Percentiles rank a stretch among this genome's conserved stretches.
Conservation (phyloP, 305 asterid genomes). For the Ruellia speciosa region DNA sequence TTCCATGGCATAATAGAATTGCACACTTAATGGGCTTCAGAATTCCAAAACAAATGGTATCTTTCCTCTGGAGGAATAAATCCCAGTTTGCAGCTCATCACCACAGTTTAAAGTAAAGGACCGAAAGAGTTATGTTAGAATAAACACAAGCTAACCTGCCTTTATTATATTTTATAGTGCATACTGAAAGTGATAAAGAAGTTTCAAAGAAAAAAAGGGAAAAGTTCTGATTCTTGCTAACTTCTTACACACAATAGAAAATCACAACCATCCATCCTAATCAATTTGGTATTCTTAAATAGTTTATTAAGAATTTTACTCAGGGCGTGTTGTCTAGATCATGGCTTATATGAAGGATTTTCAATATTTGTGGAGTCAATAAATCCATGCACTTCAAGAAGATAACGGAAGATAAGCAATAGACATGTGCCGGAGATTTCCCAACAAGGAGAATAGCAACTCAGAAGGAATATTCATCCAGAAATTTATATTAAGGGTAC, state of each 20-base stretch:
- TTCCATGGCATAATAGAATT: conserved; percentile 30
- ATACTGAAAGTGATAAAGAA: conserved; percentile 7
- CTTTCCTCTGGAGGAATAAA: conserved; percentile 25
- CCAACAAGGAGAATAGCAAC: conserved; percentile 19
- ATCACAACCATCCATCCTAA: conserved; percentile 24
- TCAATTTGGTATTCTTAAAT: conserved; percentile 14
- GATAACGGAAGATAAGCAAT: conserved; percentile 26
- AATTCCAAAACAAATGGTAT: conserved; percentile 20
- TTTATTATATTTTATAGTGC: conserved; percentile 11
- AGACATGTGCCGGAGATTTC: conserved; percentile 19
- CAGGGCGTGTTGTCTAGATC: conserved; percentile 26
- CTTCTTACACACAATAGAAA: conserved; percentile 21
- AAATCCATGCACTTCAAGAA: conserved; percentile 15
- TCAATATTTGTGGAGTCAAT: conserved; percentile 17
- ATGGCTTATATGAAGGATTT: conserved; percentile 22
- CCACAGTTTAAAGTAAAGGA: conserved; percentile 21
- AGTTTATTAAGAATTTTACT: conserved; percentile 19
- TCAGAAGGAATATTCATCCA: conserved; percentile 23
- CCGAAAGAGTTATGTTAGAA: conserved; percentile 30
- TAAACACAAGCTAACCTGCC: conserved; percentile 21
- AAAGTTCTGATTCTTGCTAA: conserved; percentile 22
- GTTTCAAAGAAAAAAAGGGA: conserved; percentile 13
- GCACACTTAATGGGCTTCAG: conserved; percentile 31
- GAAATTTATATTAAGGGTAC: neutral
- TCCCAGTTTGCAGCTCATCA: conserved; percentile 36